A percentile compares a stretch with the other conserved stretches of the same genome.
Evolutionary conservation across 352 stramenopile species (phyloP).

Genomic region (Phytophthora foliorum): DNA sequence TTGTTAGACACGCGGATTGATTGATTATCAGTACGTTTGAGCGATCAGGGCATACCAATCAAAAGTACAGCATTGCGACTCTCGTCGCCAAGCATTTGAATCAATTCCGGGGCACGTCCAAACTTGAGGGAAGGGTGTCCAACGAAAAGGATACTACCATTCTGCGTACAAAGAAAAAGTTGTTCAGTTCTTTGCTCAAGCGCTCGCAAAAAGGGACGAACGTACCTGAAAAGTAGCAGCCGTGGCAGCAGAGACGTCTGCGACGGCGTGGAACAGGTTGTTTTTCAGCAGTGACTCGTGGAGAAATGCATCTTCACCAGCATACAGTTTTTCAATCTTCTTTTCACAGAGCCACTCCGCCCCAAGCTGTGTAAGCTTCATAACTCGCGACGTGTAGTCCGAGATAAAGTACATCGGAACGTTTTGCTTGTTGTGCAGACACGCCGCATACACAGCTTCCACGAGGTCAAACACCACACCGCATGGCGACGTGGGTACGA

Average conservation of each 20-base stretch:
- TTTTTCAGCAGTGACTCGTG: slow-evolving; percentile 64
- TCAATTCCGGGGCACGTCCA: slow-evolving; percentile 57
- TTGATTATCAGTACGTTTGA: background rate
- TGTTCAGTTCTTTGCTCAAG: background rate
- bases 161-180: slow-evolving; percentile 37
- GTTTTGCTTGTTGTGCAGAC: slow-evolving; percentile 55
- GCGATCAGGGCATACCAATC: slow-evolving; percentile 51
- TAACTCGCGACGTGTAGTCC: slow-evolving; percentile 50
- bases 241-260: slow-evolving; percentile 51
- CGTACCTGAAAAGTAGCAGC: slow-evolving; percentile 68
- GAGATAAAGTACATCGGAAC: slow-evolving; percentile 79
- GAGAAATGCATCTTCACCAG: slow-evolving; percentile 74
- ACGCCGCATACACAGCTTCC: slow-evolving; percentile 70
- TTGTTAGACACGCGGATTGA: background rate
- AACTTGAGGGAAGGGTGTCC: slow-evolving; percentile 75
- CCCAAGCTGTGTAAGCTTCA: slow-evolving; percentile 65
- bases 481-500: slow-evolving; percentile 65
- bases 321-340: slow-evolving; percentile 83
- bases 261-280: slow-evolving; percentile 60
- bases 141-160: slow-evolving; percentile 81
- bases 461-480: slow-evolving; percentile 86
- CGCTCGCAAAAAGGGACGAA: background rate
- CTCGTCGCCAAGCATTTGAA: slow-evolving; percentile 68
- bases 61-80: slow-evolving; percentile 75
- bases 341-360: slow-evolving; percentile 89